A percentile compares a stretch with the other conserved stretches of the same genome.
phyloP scores from a whole-genome alignment of 129 eudicot species.

The Chrysanthemum lavandulifolium region DNA sequence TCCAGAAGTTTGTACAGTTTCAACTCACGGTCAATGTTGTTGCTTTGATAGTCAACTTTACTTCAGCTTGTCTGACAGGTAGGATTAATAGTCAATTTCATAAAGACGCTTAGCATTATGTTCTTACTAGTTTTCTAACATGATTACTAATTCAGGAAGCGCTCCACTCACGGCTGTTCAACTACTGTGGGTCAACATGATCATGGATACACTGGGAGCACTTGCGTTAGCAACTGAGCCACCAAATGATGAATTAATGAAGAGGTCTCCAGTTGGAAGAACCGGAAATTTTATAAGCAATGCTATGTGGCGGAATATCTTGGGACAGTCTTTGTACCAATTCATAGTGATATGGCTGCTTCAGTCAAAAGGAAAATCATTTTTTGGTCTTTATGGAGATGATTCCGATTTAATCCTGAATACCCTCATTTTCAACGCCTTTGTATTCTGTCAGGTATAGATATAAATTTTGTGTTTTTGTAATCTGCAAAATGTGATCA shows the following conservation, averaged over 20 bases:
- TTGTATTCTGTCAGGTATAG: conserved; percentile 96
- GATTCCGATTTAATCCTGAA: conserved; percentile 63
- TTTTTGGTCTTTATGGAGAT: conserved; percentile 55
- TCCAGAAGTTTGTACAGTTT: conserved; percentile 96
- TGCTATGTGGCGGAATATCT: conserved; percentile 93
- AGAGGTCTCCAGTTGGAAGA: conserved; percentile 91
- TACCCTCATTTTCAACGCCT: conserved; percentile 88
- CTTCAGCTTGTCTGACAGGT: conserved; percentile 95
- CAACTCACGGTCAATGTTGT: conserved; percentile 95
- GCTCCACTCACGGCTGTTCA: conserved; percentile 99
- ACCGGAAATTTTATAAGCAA: conserved; percentile 73
- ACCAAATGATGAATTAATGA: conserved; percentile 93
- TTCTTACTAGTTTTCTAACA: conserved; percentile 1
- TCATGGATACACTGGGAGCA: conserved; percentile 98
- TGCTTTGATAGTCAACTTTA: conserved; percentile 85
- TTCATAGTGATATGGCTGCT: conserved; percentile 80
- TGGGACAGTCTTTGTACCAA: conserved; percentile 91
- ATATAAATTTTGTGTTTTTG: neutral
- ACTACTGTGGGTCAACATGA: conserved; percentile 98
- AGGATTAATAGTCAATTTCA: neutral
- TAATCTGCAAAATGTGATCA: conserved; percentile 4
- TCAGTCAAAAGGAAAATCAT: conserved; percentile 59
- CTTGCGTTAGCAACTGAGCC: conserved; percentile 99
- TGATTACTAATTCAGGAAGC: conserved; percentile 50
- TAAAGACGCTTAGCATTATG: neutral